A percentile compares a stretch with the other conserved stretches of the same genome.
Conservation (phyloP, 202 grass and related monocot species). For the Digitaria exilis region DNA sequence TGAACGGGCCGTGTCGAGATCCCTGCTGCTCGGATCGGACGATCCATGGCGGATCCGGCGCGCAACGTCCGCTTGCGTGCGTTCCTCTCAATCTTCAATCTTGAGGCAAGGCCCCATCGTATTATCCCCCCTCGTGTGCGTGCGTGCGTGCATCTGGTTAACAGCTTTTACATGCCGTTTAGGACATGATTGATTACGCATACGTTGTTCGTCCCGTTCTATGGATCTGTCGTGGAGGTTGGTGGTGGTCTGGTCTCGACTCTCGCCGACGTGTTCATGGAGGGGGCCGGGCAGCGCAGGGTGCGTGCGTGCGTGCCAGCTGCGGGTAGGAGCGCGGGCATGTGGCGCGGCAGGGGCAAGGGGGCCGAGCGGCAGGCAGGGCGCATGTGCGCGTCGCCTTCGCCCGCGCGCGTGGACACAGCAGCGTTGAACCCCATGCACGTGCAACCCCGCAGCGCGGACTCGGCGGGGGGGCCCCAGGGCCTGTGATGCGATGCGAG, state of each 20-base stretch:
- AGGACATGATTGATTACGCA: too few species aligned
- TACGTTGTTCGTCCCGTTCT: too few species aligned
- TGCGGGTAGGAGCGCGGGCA: too few species aligned
- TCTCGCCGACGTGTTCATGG: too few species aligned
- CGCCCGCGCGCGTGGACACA: slow-evolving; percentile 36
- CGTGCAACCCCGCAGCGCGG: slow-evolving; percentile 24
- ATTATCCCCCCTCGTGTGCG: too few species aligned
- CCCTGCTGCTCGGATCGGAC: background rate
- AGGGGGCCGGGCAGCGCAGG: too few species aligned
- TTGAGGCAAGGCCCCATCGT: too few species aligned
- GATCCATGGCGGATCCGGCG: background rate
- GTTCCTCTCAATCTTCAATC: too few species aligned
- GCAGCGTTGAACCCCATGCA: slow-evolving; percentile 46
- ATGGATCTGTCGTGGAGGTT: background rate
- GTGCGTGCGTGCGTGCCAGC: background rate
- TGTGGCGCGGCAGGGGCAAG: background rate
- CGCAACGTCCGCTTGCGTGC: background rate
- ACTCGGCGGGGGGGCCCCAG: slow-evolving; percentile 7
- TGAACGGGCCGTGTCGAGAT: background rate
- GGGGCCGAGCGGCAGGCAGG: background rate
- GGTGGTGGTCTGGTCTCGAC: too few species aligned
- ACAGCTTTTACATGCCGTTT: too few species aligned
- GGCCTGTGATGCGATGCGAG: background rate
- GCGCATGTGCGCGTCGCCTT: slow-evolving; percentile 45
- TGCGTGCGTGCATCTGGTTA: too few species aligned